Base-by-base conservation (phyloP, 768 basidiomycete species). In the Mycena kentingensis region DNA sequence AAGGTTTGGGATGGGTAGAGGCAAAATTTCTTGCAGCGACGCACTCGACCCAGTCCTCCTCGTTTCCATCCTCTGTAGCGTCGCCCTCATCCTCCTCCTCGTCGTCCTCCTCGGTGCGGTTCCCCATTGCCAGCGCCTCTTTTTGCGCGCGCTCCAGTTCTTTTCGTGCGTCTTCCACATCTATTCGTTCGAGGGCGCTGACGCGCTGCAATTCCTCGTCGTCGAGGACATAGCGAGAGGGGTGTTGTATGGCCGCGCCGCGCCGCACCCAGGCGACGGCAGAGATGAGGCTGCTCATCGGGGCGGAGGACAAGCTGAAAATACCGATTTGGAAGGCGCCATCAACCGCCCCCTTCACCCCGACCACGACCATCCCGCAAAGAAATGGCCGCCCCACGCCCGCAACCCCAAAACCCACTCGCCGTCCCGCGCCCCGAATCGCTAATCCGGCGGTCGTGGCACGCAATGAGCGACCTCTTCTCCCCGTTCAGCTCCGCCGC, bases 181-280 rank as follows among this genome's bases (percentile, higher is more conserved):
- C 88, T 51, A 93, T 88, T 46, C 84, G 74, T 13, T 94, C 93
- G 22, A 99, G 79, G 19, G 86, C 78, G 60, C 92, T 93, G 44
- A 98, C 91, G 22, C 97, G 84, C 64, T 88, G 84, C 12, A 98
- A 77, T 70, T 99, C 97, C 46, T 82, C 73, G 64, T 95, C 91
- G 64, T 97, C 93, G 26, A 98, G 83, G 46, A 88, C 79, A 69
- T 98, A 98, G 74, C 90, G 93, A 64, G 75, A 71, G 2, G 97
- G 96, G 59, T 93, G 80, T 39, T 77, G 78, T 3, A 77, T 74
- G 3, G 95, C 76, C 16, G 84, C 81, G 8, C 97, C 95, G 47
- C 89, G 80, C 57, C 84, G 84, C 24, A 97, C 88, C 93, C 88
- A 90, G 50, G 86, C 73, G 37, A 87, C 77, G 46, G 81, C 77